A percentile compares a stretch with the other conserved stretches of the same genome.
Conservation (phyloP, 257 asterid species). For the Fraxinus pennsylvanica region DNA sequence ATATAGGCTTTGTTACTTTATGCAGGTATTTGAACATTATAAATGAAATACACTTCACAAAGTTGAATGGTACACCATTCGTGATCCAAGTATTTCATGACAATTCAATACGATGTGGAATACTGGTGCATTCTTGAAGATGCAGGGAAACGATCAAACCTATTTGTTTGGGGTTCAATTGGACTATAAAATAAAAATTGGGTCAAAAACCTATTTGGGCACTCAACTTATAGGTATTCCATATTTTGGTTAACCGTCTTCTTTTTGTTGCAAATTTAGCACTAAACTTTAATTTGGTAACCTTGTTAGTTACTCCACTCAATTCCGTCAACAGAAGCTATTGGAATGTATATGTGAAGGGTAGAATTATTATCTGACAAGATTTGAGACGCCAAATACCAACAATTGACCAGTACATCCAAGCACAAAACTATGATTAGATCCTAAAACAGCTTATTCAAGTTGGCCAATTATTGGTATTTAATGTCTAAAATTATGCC, state of each 20-base stretch:
- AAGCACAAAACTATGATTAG: not conserved
- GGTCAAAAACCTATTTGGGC: too few species aligned
- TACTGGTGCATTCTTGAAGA: not conserved
- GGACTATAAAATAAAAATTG: too few species aligned
- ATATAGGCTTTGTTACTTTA: not conserved
- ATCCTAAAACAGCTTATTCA: not conserved
- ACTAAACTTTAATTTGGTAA: not conserved
- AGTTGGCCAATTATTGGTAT: not conserved
- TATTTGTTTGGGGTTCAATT: too few species aligned
- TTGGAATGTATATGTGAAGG: not conserved
- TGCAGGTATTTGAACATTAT: conserved; percentile 1
- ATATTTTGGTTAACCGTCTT: not conserved
- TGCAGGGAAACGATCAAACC: not conserved
- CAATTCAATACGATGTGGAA: not conserved
- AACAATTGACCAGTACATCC: not conserved
- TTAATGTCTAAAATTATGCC: not conserved
- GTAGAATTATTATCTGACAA: not conserved
- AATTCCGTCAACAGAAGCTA: not conserved
- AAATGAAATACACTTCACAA: not conserved
- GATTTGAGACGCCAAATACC: not conserved
- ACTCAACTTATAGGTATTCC: too few species aligned
- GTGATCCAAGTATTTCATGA: not conserved
- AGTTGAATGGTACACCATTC: not conserved
- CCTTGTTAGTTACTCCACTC: not conserved
- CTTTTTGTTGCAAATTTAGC: not conserved